Conservation (phyloP, 805 yeast species). For the Priceomyces castillae region DNA sequence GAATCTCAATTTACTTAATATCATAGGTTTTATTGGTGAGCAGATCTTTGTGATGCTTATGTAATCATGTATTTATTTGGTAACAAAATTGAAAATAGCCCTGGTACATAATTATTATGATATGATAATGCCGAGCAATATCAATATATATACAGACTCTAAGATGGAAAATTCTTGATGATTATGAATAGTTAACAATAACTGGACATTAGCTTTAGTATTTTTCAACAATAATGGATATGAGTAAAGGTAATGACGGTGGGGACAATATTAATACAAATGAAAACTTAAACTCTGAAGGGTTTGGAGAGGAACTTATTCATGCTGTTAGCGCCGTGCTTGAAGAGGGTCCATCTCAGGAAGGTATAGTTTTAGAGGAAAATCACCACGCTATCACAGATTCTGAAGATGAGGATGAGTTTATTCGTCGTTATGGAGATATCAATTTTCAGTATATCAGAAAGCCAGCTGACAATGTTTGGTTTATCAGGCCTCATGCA, state of each 20-base stretch:
- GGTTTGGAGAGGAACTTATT: neutral
- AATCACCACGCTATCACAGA: conserved; percentile 17
- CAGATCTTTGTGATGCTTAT: conserved; percentile 1
- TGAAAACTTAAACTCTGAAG: neutral
- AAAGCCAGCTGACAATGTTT: conserved; percentile 34
- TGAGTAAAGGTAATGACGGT: too few species aligned
- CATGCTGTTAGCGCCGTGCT: neutral
- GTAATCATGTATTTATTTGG: too few species aligned
- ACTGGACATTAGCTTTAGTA: too few species aligned
- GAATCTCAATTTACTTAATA: conserved; percentile 4
- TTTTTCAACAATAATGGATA: too few species aligned
- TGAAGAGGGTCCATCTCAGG: neutral
- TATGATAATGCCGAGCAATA: too few species aligned
- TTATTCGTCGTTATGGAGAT: conserved; percentile 49
- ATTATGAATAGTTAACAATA: too few species aligned
- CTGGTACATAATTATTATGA: too few species aligned
- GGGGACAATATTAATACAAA: too few species aligned
- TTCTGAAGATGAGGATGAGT: conserved; percentile 39
- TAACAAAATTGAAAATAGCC: too few species aligned
- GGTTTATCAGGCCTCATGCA: conserved; percentile 55
- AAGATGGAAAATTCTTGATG: too few species aligned
- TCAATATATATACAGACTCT: too few species aligned
- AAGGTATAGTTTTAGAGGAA: neutral
- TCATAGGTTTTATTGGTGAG: conserved; percentile 10
- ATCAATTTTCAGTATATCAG: conserved; percentile 46